These are phyloP conservation scores for Fraxinus cuspidata DNA, from an alignment of 257 asterid genomes.

Conservation along the genomic window DNA sequence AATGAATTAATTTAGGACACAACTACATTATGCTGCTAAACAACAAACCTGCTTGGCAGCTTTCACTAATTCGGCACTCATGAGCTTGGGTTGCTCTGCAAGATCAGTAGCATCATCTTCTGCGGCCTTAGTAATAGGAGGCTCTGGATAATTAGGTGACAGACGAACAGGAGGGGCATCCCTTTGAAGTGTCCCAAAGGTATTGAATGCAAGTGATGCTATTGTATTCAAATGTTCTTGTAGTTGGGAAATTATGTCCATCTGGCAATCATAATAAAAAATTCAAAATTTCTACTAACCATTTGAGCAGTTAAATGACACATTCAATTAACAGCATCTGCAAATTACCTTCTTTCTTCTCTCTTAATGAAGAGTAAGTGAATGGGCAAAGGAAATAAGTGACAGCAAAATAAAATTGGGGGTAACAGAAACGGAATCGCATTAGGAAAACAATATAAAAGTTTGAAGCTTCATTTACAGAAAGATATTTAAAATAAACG, in stretches of 20 bases:
- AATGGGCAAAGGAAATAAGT: neutral
- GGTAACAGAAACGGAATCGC: neutral
- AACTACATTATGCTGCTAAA: neutral
- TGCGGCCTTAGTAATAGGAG: conserved; percentile 51
- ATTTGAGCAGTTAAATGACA: neutral
- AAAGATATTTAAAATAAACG: neutral
- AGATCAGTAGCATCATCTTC: conserved; percentile 56
- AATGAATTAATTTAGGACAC: neutral
- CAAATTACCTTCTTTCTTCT: no score
- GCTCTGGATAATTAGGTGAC: conserved; percentile 85
- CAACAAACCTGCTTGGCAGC: conserved; percentile 84
- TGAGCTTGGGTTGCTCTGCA: conserved; percentile 76
- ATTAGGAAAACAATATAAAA: no score
- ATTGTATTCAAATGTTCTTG: conserved; percentile 80
- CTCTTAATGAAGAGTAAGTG: neutral
- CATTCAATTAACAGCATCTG: neutral
- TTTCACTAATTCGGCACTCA: conserved; percentile 78
- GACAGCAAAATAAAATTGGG: neutral
- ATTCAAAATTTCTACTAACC: neutral
- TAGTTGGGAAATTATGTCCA: conserved; percentile 87
- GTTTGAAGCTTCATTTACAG: neutral
- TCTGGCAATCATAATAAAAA: conserved; percentile 18
- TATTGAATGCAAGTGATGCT: conserved; percentile 76
- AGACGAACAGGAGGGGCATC: conserved; percentile 91
- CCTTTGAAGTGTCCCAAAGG: conserved; percentile 87